Evolutionary conservation across 495 filamentous ascomycete genomes (phyloP).

Genomic region (Barbatosphaeria neglecta): DNA sequence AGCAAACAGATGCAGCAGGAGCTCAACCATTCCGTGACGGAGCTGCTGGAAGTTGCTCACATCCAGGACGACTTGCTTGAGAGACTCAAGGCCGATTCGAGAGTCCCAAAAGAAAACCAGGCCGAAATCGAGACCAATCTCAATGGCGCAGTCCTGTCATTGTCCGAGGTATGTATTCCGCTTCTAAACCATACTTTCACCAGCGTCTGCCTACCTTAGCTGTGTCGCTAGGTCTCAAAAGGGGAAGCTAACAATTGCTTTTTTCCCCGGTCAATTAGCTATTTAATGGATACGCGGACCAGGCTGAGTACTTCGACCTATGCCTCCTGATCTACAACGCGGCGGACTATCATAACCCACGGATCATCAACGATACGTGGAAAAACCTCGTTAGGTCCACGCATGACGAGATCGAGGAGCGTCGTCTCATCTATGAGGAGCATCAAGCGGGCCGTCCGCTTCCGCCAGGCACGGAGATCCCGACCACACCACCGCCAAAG

Average conservation of each 20-base stretch:
- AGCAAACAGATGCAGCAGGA: conserved; percentile 63
- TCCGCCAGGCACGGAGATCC: conserved; percentile 3
- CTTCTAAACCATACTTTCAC: conserved; percentile 1
- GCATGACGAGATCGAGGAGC: conserved; percentile 48
- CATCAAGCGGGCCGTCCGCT: conserved; percentile 5
- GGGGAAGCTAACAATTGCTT: conserved; percentile 12
- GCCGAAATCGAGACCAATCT: conserved; percentile 50
- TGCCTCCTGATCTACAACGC: conserved; percentile 81
- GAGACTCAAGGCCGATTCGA: conserved; percentile 57
- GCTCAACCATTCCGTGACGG: conserved; percentile 68
- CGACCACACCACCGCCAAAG: conserved; percentile 24
- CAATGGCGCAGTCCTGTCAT: conserved; percentile 58
- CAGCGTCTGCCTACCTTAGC: conserved; percentile 2
- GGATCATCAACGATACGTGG: conserved; percentile 77
- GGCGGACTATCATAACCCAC: conserved; percentile 75
- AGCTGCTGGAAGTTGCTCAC: conserved; percentile 83
- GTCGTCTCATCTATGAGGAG: conserved; percentile 27
- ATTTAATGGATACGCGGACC: conserved; percentile 81
- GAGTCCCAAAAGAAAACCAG: conserved; percentile 49
- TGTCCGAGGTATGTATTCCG: conserved; percentile 55
- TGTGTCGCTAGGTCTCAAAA: no score
- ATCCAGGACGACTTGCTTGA: conserved; percentile 89
- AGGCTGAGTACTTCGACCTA: conserved; percentile 81
- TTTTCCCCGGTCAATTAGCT: no score
- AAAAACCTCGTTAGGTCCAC: conserved; percentile 60